A percentile compares a stretch with the other conserved stretches of the same genome.
Evolutionary conservation across 257 asterid species (phyloP).

Genomic region (Lavandula angustifolia): DNA sequence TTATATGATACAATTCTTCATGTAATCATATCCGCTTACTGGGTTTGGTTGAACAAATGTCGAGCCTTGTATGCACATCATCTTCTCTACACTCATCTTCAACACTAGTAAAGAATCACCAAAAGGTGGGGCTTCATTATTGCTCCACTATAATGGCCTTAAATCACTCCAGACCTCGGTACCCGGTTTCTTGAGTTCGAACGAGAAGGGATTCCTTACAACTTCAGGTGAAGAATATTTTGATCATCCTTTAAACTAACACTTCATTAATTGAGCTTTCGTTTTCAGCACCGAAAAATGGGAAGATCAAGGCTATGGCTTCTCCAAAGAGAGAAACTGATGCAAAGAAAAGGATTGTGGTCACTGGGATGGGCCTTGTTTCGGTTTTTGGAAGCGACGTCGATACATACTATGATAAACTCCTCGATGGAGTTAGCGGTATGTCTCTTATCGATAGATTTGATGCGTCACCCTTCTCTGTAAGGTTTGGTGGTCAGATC

Average conservation of each 20-base stretch:
- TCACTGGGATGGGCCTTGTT: constrained; percentile 41
- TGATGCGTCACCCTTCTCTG: constrained; percentile 48
- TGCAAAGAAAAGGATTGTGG: not conserved
- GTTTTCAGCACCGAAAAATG: not conserved
- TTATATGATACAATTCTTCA: too few relatives aligned
- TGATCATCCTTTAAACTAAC: not conserved
- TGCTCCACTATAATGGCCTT: not conserved
- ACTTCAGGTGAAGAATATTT: not conserved
- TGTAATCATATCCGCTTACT: too few relatives aligned
- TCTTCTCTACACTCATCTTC: not conserved
- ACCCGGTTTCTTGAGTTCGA: not conserved
- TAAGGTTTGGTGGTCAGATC: constrained; percentile 51
- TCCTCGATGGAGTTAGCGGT: constrained; percentile 58
- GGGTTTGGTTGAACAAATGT: not conserved
- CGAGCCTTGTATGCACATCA: not conserved
- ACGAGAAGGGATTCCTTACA: not conserved
- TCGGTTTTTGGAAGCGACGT: constrained; percentile 55
- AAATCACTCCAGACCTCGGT: not conserved
- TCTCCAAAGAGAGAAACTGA: constrained; percentile 47
- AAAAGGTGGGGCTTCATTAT: not conserved
- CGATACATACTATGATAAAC: constrained; percentile 44
- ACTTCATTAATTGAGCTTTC: not conserved
- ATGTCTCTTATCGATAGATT: constrained; percentile 49
- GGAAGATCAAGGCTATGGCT: constrained; percentile 4
- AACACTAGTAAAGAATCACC: not conserved